Evolutionary conservation across 176 grass and related monocot species (phyloP), one percentile per base, ranked within the genome.

Genomic region (Raddia guianensis): DNA sequence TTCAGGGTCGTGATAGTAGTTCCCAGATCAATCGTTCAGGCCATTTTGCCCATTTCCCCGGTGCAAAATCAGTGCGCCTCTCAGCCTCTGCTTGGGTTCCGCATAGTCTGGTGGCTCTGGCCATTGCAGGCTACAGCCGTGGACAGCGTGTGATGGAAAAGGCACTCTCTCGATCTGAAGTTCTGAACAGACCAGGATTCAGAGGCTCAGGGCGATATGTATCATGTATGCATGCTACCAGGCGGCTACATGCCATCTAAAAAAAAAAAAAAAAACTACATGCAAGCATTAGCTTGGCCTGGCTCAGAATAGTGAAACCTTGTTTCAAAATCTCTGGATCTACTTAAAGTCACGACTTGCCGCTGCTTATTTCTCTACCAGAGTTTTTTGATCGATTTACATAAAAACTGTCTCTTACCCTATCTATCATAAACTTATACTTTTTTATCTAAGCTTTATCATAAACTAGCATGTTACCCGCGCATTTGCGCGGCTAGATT

Each of bases 61-160:
- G 12, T 40, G 57, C 56, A 63, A n/a, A 5, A 15, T 20, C 8
- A 71, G 46, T 35, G 15, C 15, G 64, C 37, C 15, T 49, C 32
- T n/a, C n/a, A n/a, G n/a, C n/a, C n/a, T n/a, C n/a, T 69, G 69
- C 76, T 43, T 8, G 50, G 49, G 35, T 66, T 71, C 8, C 34
- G 71, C 49, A 16, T 56, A 46, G 43, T 71, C 44, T 63, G 53
- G 56, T 19, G 27, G 66, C n/a, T 63, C 3, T 37, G 42, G 51
- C 16, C 55, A 18, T 61, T 61, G 58, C 49, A 15, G 49, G 18
- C 49, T 67, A 49, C 14, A 42, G 10, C 43, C 48, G n/a, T 14
- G 42, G 42, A 47, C 54, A 12, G 7, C 8, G 21, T 47, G 19
- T 49, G 20, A 55, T 34, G 42, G 42, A 9, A 74, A 64, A 74